phyloP scores from a whole-genome alignment of 441 rosid genomes.

The Iberis amara region DNA sequence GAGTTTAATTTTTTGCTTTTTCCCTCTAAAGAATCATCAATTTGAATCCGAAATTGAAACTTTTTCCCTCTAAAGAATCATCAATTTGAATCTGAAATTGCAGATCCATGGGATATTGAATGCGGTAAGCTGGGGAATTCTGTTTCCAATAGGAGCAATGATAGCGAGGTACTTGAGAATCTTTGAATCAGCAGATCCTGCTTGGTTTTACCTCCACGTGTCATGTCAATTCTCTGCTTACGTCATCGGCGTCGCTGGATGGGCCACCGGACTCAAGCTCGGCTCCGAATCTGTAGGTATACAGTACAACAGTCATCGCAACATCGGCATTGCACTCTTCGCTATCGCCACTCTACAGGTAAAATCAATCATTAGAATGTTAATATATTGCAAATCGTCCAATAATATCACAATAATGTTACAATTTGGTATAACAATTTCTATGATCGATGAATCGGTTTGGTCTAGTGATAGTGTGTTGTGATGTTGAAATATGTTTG shows the following conservation, averaged over 20 bases:
- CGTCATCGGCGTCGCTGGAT: constrained; percentile 59
- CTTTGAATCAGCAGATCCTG: constrained; percentile 55
- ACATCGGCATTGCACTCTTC: constrained; percentile 58
- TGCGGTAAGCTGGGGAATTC: constrained; percentile 63
- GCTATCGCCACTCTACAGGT: constrained; percentile 65
- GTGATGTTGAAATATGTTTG: too few species aligned
- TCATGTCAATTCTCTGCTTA: constrained; percentile 60
- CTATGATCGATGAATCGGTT: too few species aligned
- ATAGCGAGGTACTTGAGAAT: constrained; percentile 66
- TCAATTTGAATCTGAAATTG: constrained; percentile 9
- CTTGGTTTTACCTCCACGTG: constrained; percentile 74
- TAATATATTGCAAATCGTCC: too few species aligned
- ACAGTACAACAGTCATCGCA: constrained; percentile 40
- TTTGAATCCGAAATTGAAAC: neutral
- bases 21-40: neutral
- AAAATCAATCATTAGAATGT: too few species aligned
- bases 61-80: neutral
- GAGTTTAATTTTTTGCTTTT: constrained; percentile 13
- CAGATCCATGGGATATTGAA: constrained; percentile 77
- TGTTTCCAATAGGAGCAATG: constrained; percentile 67
- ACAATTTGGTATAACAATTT: too few species aligned
- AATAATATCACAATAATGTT: neutral
- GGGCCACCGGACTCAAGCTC: constrained; percentile 72
- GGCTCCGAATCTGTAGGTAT: constrained; percentile 52
- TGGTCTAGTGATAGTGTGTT: too few species aligned